Percentiles rank a stretch among this genome's conserved stretches.
Conservation (phyloP, 1,139 yeast genomes). For the Yamadazyma oceani region DNA sequence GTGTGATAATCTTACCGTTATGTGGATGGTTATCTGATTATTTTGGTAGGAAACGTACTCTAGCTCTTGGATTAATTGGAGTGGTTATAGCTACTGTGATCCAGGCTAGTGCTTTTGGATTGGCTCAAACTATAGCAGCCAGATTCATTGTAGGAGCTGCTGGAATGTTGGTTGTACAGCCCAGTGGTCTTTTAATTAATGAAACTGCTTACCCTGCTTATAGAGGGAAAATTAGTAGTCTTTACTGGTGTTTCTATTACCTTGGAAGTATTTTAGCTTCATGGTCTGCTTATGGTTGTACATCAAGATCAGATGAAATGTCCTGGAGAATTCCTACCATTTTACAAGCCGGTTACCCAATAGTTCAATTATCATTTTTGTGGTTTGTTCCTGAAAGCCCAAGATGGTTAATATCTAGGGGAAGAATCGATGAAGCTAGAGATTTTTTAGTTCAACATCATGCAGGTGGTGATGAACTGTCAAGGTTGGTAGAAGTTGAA, state of each 20-base stretch:
- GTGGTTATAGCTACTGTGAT: conserved; percentile 57
- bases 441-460: conserved; percentile 33
- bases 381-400: conserved; percentile 69
- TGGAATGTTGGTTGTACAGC: conserved; percentile 62
- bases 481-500: conserved; percentile 7
- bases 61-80: conserved; percentile 53
- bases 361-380: conserved; percentile 22
- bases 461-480: conserved; percentile 17
- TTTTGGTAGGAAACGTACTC: conserved; percentile 53
- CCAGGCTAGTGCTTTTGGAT: conserved; percentile 48
- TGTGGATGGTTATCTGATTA: conserved; percentile 37
- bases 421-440: conserved; percentile 50
- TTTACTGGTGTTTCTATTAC: conserved; percentile 59
- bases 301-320: conserved; percentile 41
- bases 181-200: conserved; percentile 57
- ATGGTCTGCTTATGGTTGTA: conserved; percentile 56
- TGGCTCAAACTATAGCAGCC: conserved; percentile 52
- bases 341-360: conserved; percentile 52
- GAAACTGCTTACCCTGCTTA: conserved; percentile 59
- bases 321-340: conserved; percentile 49
- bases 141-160: conserved; percentile 58
- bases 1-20: conserved; percentile 22
- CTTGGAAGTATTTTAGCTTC: conserved; percentile 59
- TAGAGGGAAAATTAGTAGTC: conserved; percentile 58
- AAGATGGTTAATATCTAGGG: conserved; percentile 40